Evolutionary conservation across 2,329 filamentous ascomycete species (phyloP), one percentile per base, ranked within the genome.

Genomic region (Beauveria bassiana): DNA sequence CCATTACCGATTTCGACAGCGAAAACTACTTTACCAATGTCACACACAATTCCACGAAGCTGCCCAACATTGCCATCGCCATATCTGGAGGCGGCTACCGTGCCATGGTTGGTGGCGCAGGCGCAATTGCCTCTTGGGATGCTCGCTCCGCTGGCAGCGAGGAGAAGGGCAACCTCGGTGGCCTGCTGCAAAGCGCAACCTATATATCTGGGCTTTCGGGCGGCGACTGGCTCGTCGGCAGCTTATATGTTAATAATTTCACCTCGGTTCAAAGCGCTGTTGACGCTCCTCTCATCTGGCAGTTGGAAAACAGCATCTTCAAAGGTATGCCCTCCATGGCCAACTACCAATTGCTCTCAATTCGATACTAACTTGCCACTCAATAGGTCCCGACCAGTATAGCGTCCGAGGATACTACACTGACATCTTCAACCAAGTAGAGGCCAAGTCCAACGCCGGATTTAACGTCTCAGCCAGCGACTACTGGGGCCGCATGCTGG

Each of bases 31-130:
- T 96, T 67, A 80, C 86, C 59, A 76, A 75, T 63, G 74, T 85
- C 63, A 73, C 83, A 34, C 86, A 87, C 72, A 90, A 92, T 70
- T 87, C 65, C 85, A 87, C 42, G 5, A 64, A 67, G 20, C 66
- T 76, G 22, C 77, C 77, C 10, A 76, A 75, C 65, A 86, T 96
- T 64, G 91, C 80, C 16, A 83, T 96, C 64, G 90, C 91, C 10
- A 78, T 89, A 46, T 95, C 90, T 0, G 91, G 91, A 16, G 92
- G 92, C 70, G 92, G 92, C 45, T 96, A 95, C 72, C 82, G 92
- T 61, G 91, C 92, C 20, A 79, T 96, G 77, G 79, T 93, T 77
- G 93, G 89, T 69, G 91, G 90, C 45, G 92, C 87, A 16, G 92
- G 92, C 63, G 88, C 87, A 47, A 68, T 96, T 18, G 84, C 89